A percentile compares a stretch with the other conserved stretches of the same genome.
These are phyloP conservation scores for Verticillium tricorpus DNA, from an alignment of 2,329 filamentous ascomycete species.

Conservation along the genomic window DNA sequence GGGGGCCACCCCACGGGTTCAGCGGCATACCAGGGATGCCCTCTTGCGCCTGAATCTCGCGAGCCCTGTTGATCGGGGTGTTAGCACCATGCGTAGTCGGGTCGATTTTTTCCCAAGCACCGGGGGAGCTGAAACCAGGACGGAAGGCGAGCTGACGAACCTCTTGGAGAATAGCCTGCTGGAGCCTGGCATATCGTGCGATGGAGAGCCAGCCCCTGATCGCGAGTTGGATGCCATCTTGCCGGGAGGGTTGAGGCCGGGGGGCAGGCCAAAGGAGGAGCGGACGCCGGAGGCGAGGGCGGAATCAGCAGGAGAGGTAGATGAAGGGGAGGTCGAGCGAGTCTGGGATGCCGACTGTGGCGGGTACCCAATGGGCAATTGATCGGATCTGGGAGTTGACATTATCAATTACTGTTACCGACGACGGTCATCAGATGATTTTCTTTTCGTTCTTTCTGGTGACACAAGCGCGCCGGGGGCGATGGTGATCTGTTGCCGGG, in stretches of 20 bases:
- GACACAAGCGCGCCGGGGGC: not conserved
- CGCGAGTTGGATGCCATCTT: constrained; percentile 60
- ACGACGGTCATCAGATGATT: constrained; percentile 41
- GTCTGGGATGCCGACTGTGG: constrained; percentile 63
- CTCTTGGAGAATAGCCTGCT: constrained; percentile 85
- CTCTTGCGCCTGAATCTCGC: constrained; percentile 97
- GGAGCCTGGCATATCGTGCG: constrained; percentile 75
- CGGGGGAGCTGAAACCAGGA: not conserved
- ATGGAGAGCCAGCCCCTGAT: constrained; percentile 92
- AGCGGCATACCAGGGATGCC: constrained; percentile 65
- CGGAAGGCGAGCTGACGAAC: constrained; percentile 47
- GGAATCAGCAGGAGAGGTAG: constrained; percentile 75
- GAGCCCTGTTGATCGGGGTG: constrained; percentile 55
- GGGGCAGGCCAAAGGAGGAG: constrained; percentile 68
- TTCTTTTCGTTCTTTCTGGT: not conserved
- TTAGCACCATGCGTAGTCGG: not conserved
- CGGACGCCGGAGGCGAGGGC: constrained; percentile 58
- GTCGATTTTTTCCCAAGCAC: not conserved
- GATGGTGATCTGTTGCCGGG: not conserved
- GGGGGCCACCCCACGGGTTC: constrained; percentile 88
- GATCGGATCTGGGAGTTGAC: constrained; percentile 82
- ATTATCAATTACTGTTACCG: constrained; percentile 76
- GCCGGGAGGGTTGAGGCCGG: constrained; percentile 52
- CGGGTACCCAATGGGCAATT: constrained; percentile 80
- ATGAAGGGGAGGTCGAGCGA: constrained; percentile 73